Evolutionary conservation across 2,329 filamentous ascomycete genomes (phyloP).

Genomic region (Aspergillus brunneoviolaceus): DNA sequence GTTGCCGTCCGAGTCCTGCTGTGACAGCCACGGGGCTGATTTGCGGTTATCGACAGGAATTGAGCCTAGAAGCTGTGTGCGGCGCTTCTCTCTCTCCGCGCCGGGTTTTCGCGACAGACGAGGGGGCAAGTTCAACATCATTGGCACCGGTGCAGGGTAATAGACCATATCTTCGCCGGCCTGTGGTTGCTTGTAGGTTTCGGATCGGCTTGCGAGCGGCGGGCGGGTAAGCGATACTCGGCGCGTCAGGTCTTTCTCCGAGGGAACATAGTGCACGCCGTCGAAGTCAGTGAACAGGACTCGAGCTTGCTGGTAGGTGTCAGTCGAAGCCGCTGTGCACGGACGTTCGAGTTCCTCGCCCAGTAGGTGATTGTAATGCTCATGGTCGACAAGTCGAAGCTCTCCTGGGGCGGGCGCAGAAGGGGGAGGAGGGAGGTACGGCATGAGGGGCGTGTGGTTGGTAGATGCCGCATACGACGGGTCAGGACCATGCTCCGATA

Average conservation of each 20-base stretch:
- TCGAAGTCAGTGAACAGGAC: slow-evolving; percentile 51
- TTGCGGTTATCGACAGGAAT: slow-evolving; percentile 58
- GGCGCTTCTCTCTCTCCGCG: slow-evolving; percentile 65
- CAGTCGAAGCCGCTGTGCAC: slow-evolving; percentile 42
- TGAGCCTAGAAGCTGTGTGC: slow-evolving; percentile 69
- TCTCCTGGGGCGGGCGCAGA: slow-evolving; percentile 8
- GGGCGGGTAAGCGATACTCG: slow-evolving; percentile 41
- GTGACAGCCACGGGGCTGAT: slow-evolving; percentile 49
- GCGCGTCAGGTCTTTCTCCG: slow-evolving; percentile 28
- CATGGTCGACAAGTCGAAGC: slow-evolving; percentile 16
- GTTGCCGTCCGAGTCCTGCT: slow-evolving; percentile 20
- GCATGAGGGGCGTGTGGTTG: slow-evolving; percentile 18
- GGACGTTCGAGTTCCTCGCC: slow-evolving; percentile 32
- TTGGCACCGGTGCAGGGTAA: slow-evolving; percentile 91
- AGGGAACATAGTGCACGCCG: slow-evolving; percentile 47
- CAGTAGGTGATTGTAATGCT: slow-evolving; percentile 19
- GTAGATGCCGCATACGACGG: slow-evolving; percentile 16
- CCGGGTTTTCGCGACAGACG: slow-evolving; percentile 74
- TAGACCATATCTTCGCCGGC: slow-evolving; percentile 83
- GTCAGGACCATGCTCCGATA: slow-evolving; percentile 43
- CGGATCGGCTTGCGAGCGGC: slow-evolving; percentile 40
- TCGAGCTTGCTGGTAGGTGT: slow-evolving; percentile 48
- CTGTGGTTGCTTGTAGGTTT: slow-evolving; percentile 40
- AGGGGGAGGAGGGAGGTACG: slow-evolving; percentile 19
- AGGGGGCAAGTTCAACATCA: slow-evolving; percentile 88